Evolutionary conservation across 2,329 filamentous ascomycete species (phyloP).

Genomic region (Periconia macrospinosa): DNA sequence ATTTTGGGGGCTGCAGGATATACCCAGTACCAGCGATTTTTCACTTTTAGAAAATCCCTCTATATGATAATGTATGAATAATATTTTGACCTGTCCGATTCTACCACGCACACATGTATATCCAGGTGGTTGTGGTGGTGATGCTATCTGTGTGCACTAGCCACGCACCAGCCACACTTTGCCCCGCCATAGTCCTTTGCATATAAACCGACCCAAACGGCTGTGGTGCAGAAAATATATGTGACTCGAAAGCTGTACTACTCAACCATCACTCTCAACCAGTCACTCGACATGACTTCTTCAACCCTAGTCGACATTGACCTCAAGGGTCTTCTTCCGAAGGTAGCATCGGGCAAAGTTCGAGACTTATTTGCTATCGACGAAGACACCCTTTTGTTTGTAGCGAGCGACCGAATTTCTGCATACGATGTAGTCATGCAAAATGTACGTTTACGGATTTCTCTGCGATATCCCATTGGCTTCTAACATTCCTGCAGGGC

Average conservation of each 20-base stretch:
- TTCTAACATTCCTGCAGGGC: conserved; percentile 50
- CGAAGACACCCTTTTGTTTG: conserved; percentile 73
- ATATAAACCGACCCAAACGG: neutral
- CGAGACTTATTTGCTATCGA: conserved; percentile 78
- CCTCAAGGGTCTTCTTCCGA: conserved; percentile 42
- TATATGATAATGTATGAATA: neutral
- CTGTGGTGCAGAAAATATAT: neutral
- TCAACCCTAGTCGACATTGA: conserved; percentile 33
- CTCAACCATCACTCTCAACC: neutral
- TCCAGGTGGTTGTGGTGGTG: neutral
- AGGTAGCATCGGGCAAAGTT: conserved; percentile 70
- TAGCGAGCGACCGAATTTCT: conserved; percentile 87
- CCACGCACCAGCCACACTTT: neutral
- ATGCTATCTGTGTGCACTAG: neutral
- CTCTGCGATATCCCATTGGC: neutral
- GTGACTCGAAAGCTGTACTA: neutral
- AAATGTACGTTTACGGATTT: conserved; percentile 59
- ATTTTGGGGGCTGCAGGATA: conserved; percentile 69
- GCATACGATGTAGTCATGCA: conserved; percentile 91
- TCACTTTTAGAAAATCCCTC: neutral
- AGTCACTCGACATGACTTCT: conserved; percentile 24
- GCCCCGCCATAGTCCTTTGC: neutral
- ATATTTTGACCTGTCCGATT: too few relatives aligned
- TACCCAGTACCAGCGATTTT: conserved; percentile 10
- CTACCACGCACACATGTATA: neutral